These are phyloP conservation scores for Penicillium paneum DNA, from an alignment of 2,329 filamentous ascomycete species.

Conservation along the genomic window DNA sequence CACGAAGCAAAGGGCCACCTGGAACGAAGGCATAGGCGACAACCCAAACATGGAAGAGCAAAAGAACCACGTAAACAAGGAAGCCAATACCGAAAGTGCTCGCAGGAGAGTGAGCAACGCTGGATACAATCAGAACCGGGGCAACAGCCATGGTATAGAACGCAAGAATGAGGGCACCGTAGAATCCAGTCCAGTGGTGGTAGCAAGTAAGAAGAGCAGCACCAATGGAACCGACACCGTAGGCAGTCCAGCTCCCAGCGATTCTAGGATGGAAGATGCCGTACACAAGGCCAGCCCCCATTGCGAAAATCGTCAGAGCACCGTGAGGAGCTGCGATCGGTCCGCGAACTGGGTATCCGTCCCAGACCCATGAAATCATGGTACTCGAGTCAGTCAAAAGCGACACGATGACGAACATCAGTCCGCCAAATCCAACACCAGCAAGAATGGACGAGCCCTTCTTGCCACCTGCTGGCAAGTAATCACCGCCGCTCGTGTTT, in stretches of 20 bases:
- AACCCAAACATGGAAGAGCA: conserved; percentile 98
- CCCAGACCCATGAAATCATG: conserved; percentile 98
- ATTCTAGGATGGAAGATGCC: conserved; percentile 72
- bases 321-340: conserved; percentile 88
- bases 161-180: conserved; percentile 72
- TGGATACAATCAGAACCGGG: conserved; percentile 70
- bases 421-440: conserved; percentile 72
- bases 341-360: conserved; percentile 86
- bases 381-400: conserved; percentile 95
- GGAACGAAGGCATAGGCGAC: conserved; percentile 98
- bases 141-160: conserved; percentile 79
- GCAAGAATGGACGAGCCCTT: conserved; percentile 69
- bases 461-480: conserved; percentile 51
- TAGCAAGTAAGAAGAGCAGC: conserved; percentile 74
- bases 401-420: conserved; percentile 88
- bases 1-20: conserved; percentile 84
- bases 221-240: conserved; percentile 72
- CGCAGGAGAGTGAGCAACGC: conserved; percentile 72
- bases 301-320: conserved; percentile 77
- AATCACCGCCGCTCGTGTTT: conserved; percentile 51
- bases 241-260: conserved; percentile 74
- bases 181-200: conserved; percentile 84
- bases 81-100: conserved; percentile 84
- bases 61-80: conserved; percentile 85
- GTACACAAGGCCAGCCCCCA: conserved; percentile 75